Evolutionary conservation across 2,329 filamentous ascomycete species (phyloP).

Genomic region (Cladosporium cucumerinum): DNA sequence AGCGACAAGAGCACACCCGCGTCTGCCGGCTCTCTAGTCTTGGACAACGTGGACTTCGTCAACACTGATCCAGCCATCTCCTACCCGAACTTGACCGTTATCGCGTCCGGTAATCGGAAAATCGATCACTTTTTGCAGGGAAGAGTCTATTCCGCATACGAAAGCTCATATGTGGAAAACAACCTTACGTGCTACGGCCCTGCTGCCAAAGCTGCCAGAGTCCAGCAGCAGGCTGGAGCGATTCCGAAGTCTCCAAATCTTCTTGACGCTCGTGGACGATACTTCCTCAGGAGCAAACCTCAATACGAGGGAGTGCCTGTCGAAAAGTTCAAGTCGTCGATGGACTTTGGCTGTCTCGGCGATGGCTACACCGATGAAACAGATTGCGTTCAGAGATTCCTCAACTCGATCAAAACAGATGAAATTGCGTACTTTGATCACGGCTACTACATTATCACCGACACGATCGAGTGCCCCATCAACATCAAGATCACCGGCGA

Average conservation of each 20-base stretch:
- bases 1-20: constrained; percentile 57
- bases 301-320: constrained; percentile 71
- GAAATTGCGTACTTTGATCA: constrained; percentile 64
- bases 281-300: constrained; percentile 77
- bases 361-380: constrained; percentile 87
- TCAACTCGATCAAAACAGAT: constrained; percentile 61
- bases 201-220: constrained; percentile 26
- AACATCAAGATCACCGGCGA: constrained; percentile 81
- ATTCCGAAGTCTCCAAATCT: constrained; percentile 65
- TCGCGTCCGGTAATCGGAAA: constrained; percentile 66
- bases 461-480: constrained; percentile 57
- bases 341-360: constrained; percentile 61
- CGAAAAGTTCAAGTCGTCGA: constrained; percentile 67
- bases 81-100: constrained; percentile 52
- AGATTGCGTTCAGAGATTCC: constrained; percentile 71
- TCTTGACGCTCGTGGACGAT: constrained; percentile 57
- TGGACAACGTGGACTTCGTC: constrained; percentile 84
- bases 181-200: constrained; percentile 32
- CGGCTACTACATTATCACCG: constrained; percentile 59
- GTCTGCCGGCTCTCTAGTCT: constrained; percentile 74
- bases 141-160: constrained; percentile 55
- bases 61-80: constrained; percentile 61
- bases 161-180: constrained; percentile 31
- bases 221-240: constrained; percentile 37
- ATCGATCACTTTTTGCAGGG: constrained; percentile 71